A percentile compares a stretch with the other conserved stretches of the same genome.
Conservation (phyloP, 768 basidiomycete genomes). For the Scleroderma citrinum region DNA sequence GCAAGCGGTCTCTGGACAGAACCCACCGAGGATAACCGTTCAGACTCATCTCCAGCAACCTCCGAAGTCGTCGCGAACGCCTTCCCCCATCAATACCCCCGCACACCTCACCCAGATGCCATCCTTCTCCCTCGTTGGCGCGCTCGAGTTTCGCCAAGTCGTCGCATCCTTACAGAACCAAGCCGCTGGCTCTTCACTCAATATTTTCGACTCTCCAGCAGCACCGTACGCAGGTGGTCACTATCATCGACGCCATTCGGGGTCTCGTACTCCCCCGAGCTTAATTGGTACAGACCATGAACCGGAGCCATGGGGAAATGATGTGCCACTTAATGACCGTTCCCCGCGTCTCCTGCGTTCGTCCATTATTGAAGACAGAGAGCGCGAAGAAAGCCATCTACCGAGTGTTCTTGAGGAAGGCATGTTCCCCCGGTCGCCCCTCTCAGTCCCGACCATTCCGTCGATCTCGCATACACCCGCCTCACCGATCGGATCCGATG, state of each 20-base stretch:
- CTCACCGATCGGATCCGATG: constrained; percentile 35
- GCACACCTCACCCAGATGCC: constrained; percentile 51
- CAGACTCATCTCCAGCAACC: constrained; percentile 37
- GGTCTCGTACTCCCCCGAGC: constrained; percentile 27
- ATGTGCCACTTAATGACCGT: constrained; percentile 48
- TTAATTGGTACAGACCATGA: constrained; percentile 19
- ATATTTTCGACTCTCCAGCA: constrained; percentile 58
- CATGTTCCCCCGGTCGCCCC: constrained; percentile 8
- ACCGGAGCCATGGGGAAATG: constrained; percentile 48
- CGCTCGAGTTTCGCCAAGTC: constrained; percentile 92
- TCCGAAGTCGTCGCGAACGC: constrained; percentile 36
- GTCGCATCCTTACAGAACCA: constrained; percentile 74
- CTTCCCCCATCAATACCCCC: constrained; percentile 41
- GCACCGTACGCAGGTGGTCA: constrained; percentile 75
- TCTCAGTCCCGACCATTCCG: constrained; percentile 37
- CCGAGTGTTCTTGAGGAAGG: constrained; percentile 11
- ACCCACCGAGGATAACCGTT: constrained; percentile 31
- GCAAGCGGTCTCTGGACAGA: constrained; percentile 35
- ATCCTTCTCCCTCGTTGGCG: constrained; percentile 88
- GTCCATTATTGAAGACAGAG: constrained; percentile 17
- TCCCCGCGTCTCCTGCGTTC: constrained; percentile 31
- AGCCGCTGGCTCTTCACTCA: constrained; percentile 52
- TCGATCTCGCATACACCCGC: constrained; percentile 53
- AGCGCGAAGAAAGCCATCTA: constrained; percentile 6
- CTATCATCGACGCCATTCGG: constrained; percentile 41